These are phyloP conservation scores for Rhizopogon vesiculosus DNA, from an alignment of 768 basidiomycete genomes.

Conservation along the genomic window DNA sequence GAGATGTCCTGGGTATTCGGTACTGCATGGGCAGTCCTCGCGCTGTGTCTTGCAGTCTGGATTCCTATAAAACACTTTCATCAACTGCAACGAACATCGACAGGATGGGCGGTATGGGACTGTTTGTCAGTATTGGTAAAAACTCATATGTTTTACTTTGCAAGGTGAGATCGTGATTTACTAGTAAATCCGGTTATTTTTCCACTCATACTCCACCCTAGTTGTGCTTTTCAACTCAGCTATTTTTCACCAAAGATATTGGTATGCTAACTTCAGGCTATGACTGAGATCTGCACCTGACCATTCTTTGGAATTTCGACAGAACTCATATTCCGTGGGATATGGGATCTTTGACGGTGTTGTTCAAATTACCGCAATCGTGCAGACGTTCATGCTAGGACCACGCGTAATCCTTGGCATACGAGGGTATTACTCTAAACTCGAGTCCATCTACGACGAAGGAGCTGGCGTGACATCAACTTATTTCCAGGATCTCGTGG, in stretches of 20 bases:
- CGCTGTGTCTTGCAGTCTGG: not conserved
- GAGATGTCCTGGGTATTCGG: not conserved
- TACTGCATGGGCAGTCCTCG: not conserved
- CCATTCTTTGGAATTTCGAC: not conserved
- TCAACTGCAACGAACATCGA: not conserved
- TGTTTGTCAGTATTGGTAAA: not conserved
- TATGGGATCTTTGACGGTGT: not conserved
- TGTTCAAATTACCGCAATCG: not conserved
- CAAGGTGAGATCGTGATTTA: not conserved
- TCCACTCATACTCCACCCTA: not conserved
- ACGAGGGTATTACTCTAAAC: not conserved
- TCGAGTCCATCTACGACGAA: not conserved
- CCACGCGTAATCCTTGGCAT: not conserved
- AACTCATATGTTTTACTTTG: not conserved
- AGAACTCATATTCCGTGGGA: not conserved
- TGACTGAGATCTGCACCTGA: not conserved
- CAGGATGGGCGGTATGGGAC: not conserved
- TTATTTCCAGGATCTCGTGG: not conserved
- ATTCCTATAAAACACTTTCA: not conserved
- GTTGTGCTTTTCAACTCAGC: not conserved
- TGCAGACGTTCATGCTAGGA: not conserved
- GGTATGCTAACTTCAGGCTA: not conserved
- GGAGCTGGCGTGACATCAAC: not conserved
- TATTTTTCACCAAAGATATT: not conserved
- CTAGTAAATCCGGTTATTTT: not conserved